A percentile compares a stretch with the other conserved stretches of the same genome.
Evolutionary conservation across 805 yeast species (phyloP).

Genomic region (Priceomyces castillae): DNA sequence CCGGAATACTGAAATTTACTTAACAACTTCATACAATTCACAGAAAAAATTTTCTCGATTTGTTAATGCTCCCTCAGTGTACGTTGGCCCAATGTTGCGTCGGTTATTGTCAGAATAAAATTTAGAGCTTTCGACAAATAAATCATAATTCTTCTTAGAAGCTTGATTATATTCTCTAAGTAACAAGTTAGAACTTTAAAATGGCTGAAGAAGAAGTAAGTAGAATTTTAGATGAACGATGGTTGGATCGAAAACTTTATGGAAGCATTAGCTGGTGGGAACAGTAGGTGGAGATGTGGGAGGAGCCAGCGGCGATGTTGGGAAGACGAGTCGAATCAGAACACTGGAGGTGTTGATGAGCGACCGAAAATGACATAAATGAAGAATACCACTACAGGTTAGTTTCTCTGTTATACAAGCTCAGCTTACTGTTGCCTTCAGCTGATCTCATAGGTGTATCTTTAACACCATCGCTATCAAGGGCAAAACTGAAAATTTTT

Average conservation of each 20-base stretch:
- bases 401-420: too few species aligned
- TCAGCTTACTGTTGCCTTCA: too few species aligned
- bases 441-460: too few species aligned
- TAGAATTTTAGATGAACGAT: not conserved
- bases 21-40: not conserved
- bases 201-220: slow-evolving; percentile 15
- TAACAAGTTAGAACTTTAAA: slow-evolving; percentile 4
- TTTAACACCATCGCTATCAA: too few species aligned
- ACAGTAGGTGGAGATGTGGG: not conserved
- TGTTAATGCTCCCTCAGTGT: not conserved
- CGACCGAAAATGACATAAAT: too few species aligned
- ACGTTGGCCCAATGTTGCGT: slow-evolving; percentile 4
- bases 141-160: not conserved
- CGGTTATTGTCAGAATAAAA: slow-evolving; percentile 2
- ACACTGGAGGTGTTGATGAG: too few species aligned
- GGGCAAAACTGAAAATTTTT: not conserved
- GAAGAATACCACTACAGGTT: too few species aligned
- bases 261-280: not conserved
- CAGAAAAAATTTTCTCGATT: slow-evolving; percentile 1
- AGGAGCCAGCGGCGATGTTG: not conserved
- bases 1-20: slow-evolving; percentile 2
- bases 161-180: not conserved
- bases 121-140: slow-evolving; percentile 1
- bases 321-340: not conserved
- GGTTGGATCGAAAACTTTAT: not conserved